phyloP scores from a whole-genome alignment of 441 rosid species.

The Populus hybrid region DNA sequence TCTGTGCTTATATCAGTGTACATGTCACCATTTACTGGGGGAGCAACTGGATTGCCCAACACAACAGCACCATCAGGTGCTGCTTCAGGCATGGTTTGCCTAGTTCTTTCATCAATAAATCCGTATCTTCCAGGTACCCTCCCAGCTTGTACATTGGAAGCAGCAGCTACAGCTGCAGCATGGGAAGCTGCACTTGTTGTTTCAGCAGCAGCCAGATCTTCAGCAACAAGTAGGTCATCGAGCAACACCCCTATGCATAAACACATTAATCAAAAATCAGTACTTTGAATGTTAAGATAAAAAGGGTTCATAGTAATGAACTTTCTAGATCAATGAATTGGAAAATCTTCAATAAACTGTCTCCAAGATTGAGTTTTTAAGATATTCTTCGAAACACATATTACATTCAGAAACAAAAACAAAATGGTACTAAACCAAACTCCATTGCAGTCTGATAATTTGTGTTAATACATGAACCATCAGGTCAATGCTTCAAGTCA shows the following conservation, averaged over 20 bases:
- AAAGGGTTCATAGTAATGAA: neutral
- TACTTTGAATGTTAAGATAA: neutral
- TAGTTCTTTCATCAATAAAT: conserved; percentile 71
- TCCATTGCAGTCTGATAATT: neutral
- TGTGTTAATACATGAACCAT: neutral
- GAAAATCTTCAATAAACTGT: neutral
- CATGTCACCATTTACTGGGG: conserved; percentile 88
- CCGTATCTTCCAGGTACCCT: conserved; percentile 72
- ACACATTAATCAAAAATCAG: neutral
- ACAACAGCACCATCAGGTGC: conserved; percentile 88
- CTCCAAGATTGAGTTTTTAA: neutral
- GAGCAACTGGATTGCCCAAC: conserved; percentile 91
- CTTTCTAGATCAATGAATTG: neutral
- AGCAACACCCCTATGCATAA: conserved; percentile 75
- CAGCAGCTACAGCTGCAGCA: conserved; percentile 86
- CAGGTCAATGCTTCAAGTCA: neutral
- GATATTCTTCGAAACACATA: neutral
- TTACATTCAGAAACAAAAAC: neutral
- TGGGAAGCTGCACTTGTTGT: conserved; percentile 87
- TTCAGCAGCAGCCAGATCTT: conserved; percentile 92
- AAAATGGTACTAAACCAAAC: neutral
- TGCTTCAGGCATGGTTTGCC: conserved; percentile 58
- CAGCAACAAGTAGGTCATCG: conserved; percentile 97
- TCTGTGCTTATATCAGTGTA: conserved; percentile 91
- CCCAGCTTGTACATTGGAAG: conserved; percentile 55